Conservation (phyloP, 2,329 filamentous ascomycete species). For the Colletotrichum shisoi region DNA sequence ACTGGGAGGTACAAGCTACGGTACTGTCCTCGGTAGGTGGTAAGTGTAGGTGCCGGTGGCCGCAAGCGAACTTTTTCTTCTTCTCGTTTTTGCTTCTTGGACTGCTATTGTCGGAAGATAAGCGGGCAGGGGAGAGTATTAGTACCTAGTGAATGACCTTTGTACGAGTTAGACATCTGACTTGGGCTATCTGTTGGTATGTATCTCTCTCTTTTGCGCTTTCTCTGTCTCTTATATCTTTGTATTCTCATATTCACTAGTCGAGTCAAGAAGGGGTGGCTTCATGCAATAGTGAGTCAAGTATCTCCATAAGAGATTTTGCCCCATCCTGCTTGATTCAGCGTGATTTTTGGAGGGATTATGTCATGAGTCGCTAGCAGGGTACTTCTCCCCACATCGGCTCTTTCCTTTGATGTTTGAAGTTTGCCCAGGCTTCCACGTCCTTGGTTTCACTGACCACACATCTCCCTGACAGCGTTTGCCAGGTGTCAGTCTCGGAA, state of each 20-base stretch:
- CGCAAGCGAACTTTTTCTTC: constrained; percentile 24
- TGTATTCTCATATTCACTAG: constrained; percentile 4
- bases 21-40: not conserved
- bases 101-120: not conserved
- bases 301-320: constrained; percentile 13
- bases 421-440: not conserved
- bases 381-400: constrained; percentile 12
- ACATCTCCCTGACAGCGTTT: not conserved
- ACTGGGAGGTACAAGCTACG: constrained; percentile 18
- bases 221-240: not conserved
- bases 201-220: too few relatives aligned
- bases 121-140: not conserved
- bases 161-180: constrained; percentile 3
- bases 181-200: not conserved
- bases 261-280: constrained; percentile 14
- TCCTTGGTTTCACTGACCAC: not conserved
- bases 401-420: constrained; percentile 1
- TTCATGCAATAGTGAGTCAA: constrained; percentile 19
- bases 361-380: constrained; percentile 28
- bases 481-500: constrained; percentile 1
- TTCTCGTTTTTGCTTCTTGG: constrained; percentile 3
- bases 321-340: not conserved
- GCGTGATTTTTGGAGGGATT: constrained; percentile 19
- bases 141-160: constrained; percentile 1
- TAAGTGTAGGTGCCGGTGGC: not conserved